phyloP scores from a whole-genome alignment of 805 yeast species.

The Diddensiella caesifluorescens region DNA sequence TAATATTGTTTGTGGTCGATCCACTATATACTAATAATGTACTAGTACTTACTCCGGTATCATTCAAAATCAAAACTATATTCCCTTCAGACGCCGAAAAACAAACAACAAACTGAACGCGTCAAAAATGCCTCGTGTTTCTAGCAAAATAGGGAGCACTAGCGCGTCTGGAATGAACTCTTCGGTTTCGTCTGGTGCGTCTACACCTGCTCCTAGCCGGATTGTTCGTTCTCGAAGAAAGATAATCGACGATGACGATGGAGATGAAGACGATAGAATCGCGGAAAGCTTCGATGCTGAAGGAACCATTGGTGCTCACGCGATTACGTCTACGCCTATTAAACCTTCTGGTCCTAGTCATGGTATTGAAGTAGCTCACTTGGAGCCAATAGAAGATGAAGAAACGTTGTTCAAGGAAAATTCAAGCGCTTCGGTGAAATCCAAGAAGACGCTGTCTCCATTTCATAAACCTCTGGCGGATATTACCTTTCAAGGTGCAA shows the following conservation, averaged over 20 bases:
- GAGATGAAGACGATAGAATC: slow-evolving; percentile 5
- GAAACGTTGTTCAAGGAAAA: slow-evolving; percentile 9
- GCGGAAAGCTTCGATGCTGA: not conserved
- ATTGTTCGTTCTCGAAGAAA: not conserved
- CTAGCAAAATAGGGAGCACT: not conserved
- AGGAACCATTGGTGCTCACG: not conserved
- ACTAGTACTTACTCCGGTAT: too few relatives aligned
- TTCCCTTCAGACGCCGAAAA: too few relatives aligned
- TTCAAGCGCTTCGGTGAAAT: not conserved
- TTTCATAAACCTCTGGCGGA: slow-evolving; percentile 9
- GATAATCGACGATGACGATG: slow-evolving; percentile 4
- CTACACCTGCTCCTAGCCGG: not conserved
- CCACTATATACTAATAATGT: too few relatives aligned
- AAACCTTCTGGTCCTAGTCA: slow-evolving; percentile 4
- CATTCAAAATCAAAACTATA: too few relatives aligned
- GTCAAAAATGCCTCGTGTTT: too few relatives aligned
- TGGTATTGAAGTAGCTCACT: slow-evolving; percentile 16
- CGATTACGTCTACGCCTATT: slow-evolving; percentile 16
- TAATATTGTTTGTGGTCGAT: too few relatives aligned
- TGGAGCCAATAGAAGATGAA: slow-evolving; percentile 21
- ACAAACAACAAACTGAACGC: too few relatives aligned
- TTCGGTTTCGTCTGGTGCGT: not conserved
- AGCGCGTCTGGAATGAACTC: slow-evolving; percentile 2
- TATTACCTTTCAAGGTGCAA: slow-evolving; percentile 2
- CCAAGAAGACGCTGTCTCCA: not conserved